Evolutionary conservation across 2,329 filamentous ascomycete species (phyloP).

Genomic region (Ascochyta pisi): DNA sequence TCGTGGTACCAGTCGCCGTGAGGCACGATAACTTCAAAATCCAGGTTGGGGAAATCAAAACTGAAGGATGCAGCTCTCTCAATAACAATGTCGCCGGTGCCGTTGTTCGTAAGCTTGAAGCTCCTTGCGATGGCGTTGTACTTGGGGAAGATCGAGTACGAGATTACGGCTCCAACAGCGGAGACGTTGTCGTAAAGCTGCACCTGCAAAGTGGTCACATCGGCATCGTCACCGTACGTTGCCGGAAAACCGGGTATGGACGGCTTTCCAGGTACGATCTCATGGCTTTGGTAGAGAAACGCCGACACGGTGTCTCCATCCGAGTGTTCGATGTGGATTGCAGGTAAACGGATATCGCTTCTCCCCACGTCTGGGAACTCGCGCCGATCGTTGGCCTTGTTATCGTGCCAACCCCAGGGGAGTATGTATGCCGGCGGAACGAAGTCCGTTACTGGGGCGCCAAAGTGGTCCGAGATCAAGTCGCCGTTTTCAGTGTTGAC

Average conservation of each 20-base stretch:
- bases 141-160: slow-evolving; percentile 68
- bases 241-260: slow-evolving; percentile 63
- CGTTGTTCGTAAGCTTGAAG: slow-evolving; percentile 67
- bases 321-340: slow-evolving; percentile 66
- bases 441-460: slow-evolving; percentile 62
- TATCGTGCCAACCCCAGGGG: slow-evolving; percentile 61
- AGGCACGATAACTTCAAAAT: slow-evolving; percentile 68
- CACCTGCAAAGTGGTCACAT: slow-evolving; percentile 66
- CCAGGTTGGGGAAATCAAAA: slow-evolving; percentile 65
- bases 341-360: slow-evolving; percentile 68
- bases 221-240: slow-evolving; percentile 62
- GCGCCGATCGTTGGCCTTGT: slow-evolving; percentile 60
- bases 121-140: slow-evolving; percentile 68
- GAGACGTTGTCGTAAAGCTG: slow-evolving; percentile 66
- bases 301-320: slow-evolving; percentile 66
- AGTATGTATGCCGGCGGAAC: slow-evolving; percentile 52
- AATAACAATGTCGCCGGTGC: slow-evolving; percentile 59
- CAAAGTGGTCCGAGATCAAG: slow-evolving; percentile 67
- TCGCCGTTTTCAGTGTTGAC: slow-evolving; percentile 64
- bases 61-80: slow-evolving; percentile 67
- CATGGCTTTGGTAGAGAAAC: slow-evolving; percentile 65
- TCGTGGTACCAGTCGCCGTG: slow-evolving; percentile 70
- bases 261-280: slow-evolving; percentile 64
- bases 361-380: slow-evolving; percentile 71
- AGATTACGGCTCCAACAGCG: slow-evolving; percentile 63